phyloP scores from a whole-genome alignment of 2,329 filamentous ascomycete genomes.

The Cladophialophora yegresii region DNA sequence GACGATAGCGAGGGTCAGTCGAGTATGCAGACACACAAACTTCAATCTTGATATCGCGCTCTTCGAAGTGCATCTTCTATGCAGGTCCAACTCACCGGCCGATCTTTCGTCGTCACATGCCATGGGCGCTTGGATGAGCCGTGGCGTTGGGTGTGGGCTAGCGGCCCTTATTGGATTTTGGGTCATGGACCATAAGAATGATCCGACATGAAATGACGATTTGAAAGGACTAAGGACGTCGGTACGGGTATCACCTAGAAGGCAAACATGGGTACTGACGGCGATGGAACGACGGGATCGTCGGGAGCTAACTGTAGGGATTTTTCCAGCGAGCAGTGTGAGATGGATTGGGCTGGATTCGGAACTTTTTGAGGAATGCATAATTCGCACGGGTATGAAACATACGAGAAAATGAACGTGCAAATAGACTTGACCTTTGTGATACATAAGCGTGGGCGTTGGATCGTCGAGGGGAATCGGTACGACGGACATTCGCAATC shows the following conservation, averaged over 20 bases:
- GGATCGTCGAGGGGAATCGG: background rate
- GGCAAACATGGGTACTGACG: background rate
- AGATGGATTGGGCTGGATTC: background rate
- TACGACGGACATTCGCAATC: background rate
- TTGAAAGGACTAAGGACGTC: background rate
- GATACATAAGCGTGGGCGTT: background rate
- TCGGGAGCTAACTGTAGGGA: background rate
- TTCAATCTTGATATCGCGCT: background rate
- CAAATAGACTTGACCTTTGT: background rate
- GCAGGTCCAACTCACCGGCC: background rate
- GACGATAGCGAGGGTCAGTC: background rate
- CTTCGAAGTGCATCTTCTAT: background rate
- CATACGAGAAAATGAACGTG: background rate
- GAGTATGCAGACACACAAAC: background rate
- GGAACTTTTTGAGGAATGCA: background rate
- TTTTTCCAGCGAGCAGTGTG: background rate
- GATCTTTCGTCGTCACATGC: background rate
- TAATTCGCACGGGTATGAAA: background rate
- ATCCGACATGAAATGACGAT: background rate
- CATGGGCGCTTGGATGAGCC: background rate
- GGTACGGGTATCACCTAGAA: background rate
- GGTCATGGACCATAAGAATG: no score
- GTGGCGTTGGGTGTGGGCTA: background rate
- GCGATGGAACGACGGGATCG: background rate
- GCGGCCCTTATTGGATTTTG: background rate